A percentile compares a stretch with the other conserved stretches of the same genome.
phyloP scores from a whole-genome alignment of 1,284 basidiomycete genomes.

The Cutaneotrichosporon curvatum region DNA sequence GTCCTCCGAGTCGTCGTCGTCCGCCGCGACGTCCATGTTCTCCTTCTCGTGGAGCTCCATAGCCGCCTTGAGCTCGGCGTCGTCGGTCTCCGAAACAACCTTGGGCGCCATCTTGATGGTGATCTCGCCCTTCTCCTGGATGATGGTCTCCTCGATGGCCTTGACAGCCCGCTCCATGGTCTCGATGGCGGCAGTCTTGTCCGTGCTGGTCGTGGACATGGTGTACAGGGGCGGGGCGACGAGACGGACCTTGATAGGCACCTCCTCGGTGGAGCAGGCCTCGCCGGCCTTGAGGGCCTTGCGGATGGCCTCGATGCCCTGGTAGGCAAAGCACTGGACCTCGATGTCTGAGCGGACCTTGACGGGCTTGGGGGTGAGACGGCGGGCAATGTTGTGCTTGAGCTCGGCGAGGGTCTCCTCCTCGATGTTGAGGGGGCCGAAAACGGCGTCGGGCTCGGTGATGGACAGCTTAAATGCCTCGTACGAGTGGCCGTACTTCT shows the following conservation, averaged over 20 bases:
- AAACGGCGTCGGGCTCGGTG: conserved; percentile 82
- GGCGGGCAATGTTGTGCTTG: conserved; percentile 80
- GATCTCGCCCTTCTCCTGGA: conserved; percentile 73
- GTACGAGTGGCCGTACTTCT: conserved; percentile 90
- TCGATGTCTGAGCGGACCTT: conserved; percentile 98
- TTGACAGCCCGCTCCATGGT: conserved; percentile 89
- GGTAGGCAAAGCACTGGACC: conserved; percentile 91
- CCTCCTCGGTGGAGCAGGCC: conserved; percentile 71
- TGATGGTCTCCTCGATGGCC: conserved; percentile 76
- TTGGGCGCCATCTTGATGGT: conserved; percentile 98
- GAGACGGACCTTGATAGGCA: conserved; percentile 95
- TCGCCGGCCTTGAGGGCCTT: conserved; percentile 85
- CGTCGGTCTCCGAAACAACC: conserved; percentile 93
- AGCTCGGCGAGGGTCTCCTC: conserved; percentile 60
- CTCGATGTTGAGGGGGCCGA: conserved; percentile 59
- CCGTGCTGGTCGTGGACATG: conserved; percentile 89
- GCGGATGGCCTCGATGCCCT: conserved; percentile 98
- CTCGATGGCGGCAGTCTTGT: conserved; percentile 92
- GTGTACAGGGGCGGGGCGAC: conserved; percentile 97
- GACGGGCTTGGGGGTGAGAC: conserved; percentile 96
- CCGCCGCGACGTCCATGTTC: conserved; percentile 89
- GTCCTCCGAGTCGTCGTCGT: conserved; percentile 55
- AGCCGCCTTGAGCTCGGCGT: conserved; percentile 85
- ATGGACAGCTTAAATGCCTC: conserved; percentile 97
- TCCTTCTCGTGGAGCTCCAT: conserved; percentile 88